Conservation (phyloP, 805 yeast species). For the Lipomyces spencermartinsiae region DNA sequence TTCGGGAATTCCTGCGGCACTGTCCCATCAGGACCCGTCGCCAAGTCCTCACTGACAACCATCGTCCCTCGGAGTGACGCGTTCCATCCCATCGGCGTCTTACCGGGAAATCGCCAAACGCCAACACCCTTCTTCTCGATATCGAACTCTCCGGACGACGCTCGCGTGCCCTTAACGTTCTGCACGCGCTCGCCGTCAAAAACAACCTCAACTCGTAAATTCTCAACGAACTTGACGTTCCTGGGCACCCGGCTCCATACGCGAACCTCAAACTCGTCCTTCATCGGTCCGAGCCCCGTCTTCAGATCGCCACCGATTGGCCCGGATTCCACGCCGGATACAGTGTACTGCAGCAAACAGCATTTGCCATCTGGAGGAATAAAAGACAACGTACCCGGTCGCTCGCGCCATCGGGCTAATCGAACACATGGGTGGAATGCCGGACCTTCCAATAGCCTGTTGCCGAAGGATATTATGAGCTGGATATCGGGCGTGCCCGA, state of each 20-base stretch:
- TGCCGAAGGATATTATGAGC: constrained; percentile 53
- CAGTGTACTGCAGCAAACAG: constrained; percentile 43
- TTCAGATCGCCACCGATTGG: constrained; percentile 61
- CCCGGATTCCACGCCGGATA: constrained; percentile 59
- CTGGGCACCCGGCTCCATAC: constrained; percentile 56
- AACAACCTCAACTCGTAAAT: constrained; percentile 53
- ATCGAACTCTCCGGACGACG: constrained; percentile 79
- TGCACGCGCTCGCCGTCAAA: constrained; percentile 42
- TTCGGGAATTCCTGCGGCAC: constrained; percentile 49
- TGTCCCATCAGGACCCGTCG: constrained; percentile 35
- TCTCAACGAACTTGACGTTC: constrained; percentile 56
- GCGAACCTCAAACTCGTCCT: constrained; percentile 68
- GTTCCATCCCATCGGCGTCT: constrained; percentile 64
- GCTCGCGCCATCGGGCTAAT: constrained; percentile 55
- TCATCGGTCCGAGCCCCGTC: constrained; percentile 58
- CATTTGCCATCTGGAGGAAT: constrained; percentile 87
- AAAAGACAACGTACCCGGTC: constrained; percentile 62
- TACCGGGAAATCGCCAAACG: constrained; percentile 73
- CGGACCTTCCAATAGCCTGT: constrained; percentile 48
- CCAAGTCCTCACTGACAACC: constrained; percentile 44
- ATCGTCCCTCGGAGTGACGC: constrained; percentile 72
- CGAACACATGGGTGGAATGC: constrained; percentile 75
- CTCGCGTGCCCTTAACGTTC: constrained; percentile 61
- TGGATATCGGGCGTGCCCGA: constrained; percentile 79
- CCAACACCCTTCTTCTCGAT: constrained; percentile 58